A percentile compares a stretch with the other conserved stretches of the same genome.
These are phyloP conservation scores for Nakazawaea wyomingensis DNA, from an alignment of 805 yeast species.

Conservation along the genomic window DNA sequence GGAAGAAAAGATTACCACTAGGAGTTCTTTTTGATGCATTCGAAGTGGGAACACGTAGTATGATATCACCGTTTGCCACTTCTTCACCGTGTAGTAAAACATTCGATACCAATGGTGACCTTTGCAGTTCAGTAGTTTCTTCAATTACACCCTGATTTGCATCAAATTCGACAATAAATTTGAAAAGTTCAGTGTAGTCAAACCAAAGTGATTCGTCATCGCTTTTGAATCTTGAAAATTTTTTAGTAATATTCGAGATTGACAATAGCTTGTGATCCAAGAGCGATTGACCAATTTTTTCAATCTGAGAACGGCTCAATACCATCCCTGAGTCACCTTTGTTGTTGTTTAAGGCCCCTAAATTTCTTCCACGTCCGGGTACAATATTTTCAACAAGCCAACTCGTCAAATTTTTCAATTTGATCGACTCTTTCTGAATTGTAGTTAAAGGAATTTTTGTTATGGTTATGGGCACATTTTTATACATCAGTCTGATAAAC, in stretches of 20 bases:
- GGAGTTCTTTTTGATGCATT: neutral
- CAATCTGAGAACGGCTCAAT: constrained; percentile 7
- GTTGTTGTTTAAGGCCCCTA: constrained; percentile 3
- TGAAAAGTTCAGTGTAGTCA: constrained; percentile 7
- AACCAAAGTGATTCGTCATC: constrained; percentile 8
- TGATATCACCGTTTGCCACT: too few species aligned
- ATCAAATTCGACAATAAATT: constrained; percentile 1
- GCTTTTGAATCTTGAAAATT: constrained; percentile 6
- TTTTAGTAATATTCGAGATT: constrained; percentile 4
- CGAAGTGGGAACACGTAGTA: too few species aligned
- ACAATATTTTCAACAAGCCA: constrained; percentile 6
- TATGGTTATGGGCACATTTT: neutral
- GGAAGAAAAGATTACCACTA: neutral
- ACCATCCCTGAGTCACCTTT: neutral
- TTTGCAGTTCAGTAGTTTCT: too few species aligned
- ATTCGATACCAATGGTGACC: too few species aligned
- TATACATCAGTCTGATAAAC: neutral
- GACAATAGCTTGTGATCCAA: constrained; percentile 2
- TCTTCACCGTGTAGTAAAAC: too few species aligned
- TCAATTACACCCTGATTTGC: neutral
- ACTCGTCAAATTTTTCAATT: neutral
- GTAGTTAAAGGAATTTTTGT: constrained; percentile 2
- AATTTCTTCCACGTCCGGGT: neutral
- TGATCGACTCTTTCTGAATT: neutral
- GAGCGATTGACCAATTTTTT: constrained; percentile 8